Base-by-base conservation (phyloP, 495 filamentous ascomycete genomes). In the Sordaria brevicollis region DNA sequence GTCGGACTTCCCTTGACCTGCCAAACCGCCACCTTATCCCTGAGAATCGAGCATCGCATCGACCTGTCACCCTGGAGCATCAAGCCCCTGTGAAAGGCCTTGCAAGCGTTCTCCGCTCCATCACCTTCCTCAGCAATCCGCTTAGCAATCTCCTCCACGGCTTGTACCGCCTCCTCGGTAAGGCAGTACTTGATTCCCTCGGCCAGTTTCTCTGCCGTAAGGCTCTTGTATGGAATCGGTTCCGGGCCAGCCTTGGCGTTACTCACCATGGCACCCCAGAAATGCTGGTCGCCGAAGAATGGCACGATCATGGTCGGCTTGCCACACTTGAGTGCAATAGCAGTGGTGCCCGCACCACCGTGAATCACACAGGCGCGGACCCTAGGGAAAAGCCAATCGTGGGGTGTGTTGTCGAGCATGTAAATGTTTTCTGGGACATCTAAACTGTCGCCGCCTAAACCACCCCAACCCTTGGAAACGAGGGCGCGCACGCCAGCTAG, bases 261-360 rank as follows among this genome's bases (percentile, higher is more conserved):
- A 0, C 85, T 85, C 4, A 94, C 83, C 87, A 93, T 93, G 5
- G 83, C 78, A 10, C 91, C 92, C 93, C 93, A 96, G 77, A 95
- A 95, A 17, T 87, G 84, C 79, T 96, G 92, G 71, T 91, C 89
- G 0, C 89, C 89, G 72, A 91, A 91, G 76, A 91, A 91, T 5
- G 89, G 88, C 2, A 90, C 87, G 35, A 91, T 81, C 83, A 90
- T 87, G 19, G 87, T 90, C 25, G 89, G 89, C 70, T 83, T 87
- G 0, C 87, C 89, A 68, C 83, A 87, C 74, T 87, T 88, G 31
- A 91, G 81, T 17, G 87, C 86, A 21, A 88, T 89, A 4, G 89
- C 89, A 5, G 89, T 90, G 1, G 89, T 91, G 2, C 89, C 89
- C 1, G 89, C 89, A 2, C 89, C 89, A 4, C 89, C 89, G 70